Conservation (phyloP, 331 rosid species). For the Acacia pycnantha region DNA sequence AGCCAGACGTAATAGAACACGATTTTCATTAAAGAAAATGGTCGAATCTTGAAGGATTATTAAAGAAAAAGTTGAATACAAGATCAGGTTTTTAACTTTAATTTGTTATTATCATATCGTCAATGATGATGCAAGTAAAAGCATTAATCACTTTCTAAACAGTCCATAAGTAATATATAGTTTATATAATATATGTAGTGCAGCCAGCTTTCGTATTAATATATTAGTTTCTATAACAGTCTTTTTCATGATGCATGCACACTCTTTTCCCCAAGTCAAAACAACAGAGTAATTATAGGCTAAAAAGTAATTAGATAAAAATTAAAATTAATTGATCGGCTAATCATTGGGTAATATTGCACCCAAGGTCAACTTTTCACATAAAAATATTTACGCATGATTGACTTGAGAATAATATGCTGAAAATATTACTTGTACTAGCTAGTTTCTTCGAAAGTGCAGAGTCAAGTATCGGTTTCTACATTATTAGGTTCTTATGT, state of each 20-base stretch:
- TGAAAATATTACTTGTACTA: not conserved
- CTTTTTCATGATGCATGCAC: not conserved
- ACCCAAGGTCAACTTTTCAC: not conserved
- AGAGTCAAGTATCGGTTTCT: not conserved
- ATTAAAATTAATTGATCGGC: not conserved
- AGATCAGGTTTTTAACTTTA: constrained; percentile 41
- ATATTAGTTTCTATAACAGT: not conserved
- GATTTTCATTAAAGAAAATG: constrained; percentile 30
- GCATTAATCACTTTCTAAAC: not conserved
- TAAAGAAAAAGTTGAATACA: constrained; percentile 40
- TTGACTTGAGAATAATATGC: not conserved
- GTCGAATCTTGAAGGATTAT: constrained; percentile 20
- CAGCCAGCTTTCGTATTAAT: not conserved
- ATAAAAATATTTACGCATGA: not conserved
- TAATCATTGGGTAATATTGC: not conserved
- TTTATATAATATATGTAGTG: not conserved
- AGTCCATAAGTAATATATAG: not conserved
- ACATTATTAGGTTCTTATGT: not conserved
- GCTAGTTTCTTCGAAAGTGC: not conserved
- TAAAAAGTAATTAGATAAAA: not conserved
- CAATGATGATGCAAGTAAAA: constrained; percentile 27
- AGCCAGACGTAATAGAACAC: constrained; percentile 32
- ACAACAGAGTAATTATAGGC: not conserved
- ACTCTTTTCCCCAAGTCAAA: not conserved
- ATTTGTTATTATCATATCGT: constrained; percentile 19